These are phyloP conservation scores for Colletotrichum sp. DNA, from an alignment of 2,329 filamentous ascomycete species.

Conservation along the genomic window DNA sequence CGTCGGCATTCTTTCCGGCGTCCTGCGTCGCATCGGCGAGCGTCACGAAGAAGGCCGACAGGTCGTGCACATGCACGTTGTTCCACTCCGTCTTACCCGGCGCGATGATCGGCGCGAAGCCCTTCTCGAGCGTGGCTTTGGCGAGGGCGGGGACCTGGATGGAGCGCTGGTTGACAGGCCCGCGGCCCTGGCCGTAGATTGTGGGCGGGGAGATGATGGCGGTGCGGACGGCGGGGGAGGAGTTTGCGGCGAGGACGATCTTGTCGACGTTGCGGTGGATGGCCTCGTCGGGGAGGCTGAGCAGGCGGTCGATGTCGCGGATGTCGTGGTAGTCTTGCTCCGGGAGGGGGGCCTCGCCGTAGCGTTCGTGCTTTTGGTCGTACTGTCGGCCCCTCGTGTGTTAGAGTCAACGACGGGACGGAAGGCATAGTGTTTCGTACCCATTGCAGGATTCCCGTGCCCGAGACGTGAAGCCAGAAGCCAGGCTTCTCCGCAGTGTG, in stretches of 20 bases:
- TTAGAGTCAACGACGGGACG: background rate
- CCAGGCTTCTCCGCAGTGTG: slow-evolving; percentile 50
- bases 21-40: slow-evolving; percentile 60
- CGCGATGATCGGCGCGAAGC: slow-evolving; percentile 48
- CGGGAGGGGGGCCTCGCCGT: slow-evolving; percentile 46
- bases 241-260: slow-evolving; percentile 57
- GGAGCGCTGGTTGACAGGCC: slow-evolving; percentile 53
- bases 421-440: background rate
- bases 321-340: slow-evolving; percentile 63
- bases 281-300: slow-evolving; percentile 60
- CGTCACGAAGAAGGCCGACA: slow-evolving; percentile 46
- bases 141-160: slow-evolving; percentile 53
- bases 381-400: slow-evolving; percentile 28
- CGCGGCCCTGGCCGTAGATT: slow-evolving; percentile 58
- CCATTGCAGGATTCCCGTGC: slow-evolving; percentile 53
- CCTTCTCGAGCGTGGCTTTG: slow-evolving; percentile 43
- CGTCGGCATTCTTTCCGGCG: slow-evolving; percentile 55
- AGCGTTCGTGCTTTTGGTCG: slow-evolving; percentile 45
- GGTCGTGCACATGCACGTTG: slow-evolving; percentile 56
- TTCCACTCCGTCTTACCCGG: slow-evolving; percentile 55
- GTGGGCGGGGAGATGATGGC: slow-evolving; percentile 54
- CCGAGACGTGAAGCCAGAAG: slow-evolving; percentile 57
- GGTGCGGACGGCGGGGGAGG: slow-evolving; percentile 40
- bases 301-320: slow-evolving; percentile 59
- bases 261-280: slow-evolving; percentile 73